Evolutionary conservation across 495 filamentous ascomycete genomes (phyloP).

Genomic region (Eremomyces bilateralis): DNA sequence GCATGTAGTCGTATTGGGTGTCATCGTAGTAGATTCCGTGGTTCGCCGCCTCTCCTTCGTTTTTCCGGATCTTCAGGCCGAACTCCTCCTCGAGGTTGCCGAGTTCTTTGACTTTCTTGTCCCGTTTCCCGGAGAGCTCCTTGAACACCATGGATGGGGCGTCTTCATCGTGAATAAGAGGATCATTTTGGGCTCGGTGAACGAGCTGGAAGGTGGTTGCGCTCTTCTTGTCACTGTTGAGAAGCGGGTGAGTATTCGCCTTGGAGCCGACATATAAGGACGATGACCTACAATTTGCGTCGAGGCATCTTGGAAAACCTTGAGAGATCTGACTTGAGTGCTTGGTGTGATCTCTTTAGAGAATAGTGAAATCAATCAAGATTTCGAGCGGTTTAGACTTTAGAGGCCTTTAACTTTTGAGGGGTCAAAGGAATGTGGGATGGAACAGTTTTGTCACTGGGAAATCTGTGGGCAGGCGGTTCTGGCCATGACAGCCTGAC

Average conservation of each 20-base stretch:
- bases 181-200: conserved; percentile 91
- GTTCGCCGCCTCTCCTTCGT: conserved; percentile 91
- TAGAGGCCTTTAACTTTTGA: no score
- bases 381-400: no score
- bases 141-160: conserved; percentile 68
- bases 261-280: background rate
- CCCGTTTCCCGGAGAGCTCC: conserved; percentile 11
- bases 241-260: conserved; percentile 3
- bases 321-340: no score
- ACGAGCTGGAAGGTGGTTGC: conserved; percentile 85
- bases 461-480: no score
- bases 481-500: no score
- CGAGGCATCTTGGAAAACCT: conserved; percentile 51
- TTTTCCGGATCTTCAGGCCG: conserved; percentile 44
- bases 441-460: no score
- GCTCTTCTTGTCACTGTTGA: conserved; percentile 68
- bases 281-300: conserved; percentile 54
- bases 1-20: conserved; percentile 96
- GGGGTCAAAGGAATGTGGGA: no score
- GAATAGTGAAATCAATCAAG: no score
- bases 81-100: conserved; percentile 62
- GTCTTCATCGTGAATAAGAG: conserved; percentile 67
- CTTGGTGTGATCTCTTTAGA: no score
- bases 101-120: conserved; percentile 23
- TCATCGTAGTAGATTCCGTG: conserved; percentile 81